Evolutionary conservation across 2,329 filamentous ascomycete species (phyloP).

Genomic region (Fusarium mundagurra): DNA sequence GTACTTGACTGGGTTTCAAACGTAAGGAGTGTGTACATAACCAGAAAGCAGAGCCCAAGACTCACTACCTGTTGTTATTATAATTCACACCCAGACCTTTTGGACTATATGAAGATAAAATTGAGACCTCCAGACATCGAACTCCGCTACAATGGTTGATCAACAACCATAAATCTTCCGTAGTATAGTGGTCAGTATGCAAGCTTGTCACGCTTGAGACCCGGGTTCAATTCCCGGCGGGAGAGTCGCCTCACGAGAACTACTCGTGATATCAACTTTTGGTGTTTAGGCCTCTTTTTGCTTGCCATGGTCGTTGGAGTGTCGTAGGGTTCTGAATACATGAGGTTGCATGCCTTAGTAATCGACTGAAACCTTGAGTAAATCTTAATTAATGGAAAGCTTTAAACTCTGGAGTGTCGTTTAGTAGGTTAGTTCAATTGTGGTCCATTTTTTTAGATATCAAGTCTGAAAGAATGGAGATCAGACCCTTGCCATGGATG

Average conservation of each 20-base stretch:
- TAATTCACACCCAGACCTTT: too few relatives aligned
- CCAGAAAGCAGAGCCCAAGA: too few relatives aligned
- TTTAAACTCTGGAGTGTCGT: not conserved
- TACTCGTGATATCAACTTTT: slow-evolving; percentile 22
- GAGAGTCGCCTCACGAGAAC: slow-evolving; percentile 36
- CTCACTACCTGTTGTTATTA: too few relatives aligned
- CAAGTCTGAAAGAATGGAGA: not conserved
- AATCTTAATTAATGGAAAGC: not conserved
- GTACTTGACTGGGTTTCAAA: too few relatives aligned
- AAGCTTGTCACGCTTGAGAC: slow-evolving; percentile 46
- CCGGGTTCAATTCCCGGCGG: slow-evolving; percentile 45
- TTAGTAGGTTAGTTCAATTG: not conserved
- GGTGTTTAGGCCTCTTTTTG: not conserved
- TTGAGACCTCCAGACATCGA: too few relatives aligned
- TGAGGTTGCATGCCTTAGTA: not conserved
- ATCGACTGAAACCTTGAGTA: not conserved
- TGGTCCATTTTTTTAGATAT: not conserved
- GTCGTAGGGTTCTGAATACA: not conserved
- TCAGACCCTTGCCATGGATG: not conserved
- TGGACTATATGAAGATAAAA: too few relatives aligned
- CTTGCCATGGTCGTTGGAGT: not conserved
- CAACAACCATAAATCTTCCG: not conserved
- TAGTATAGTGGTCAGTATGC: slow-evolving; percentile 46
- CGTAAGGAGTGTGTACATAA: too few relatives aligned
- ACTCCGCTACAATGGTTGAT: too few relatives aligned